These are phyloP conservation scores for Botryotinia globosa DNA, from an alignment of 2,329 filamentous ascomycete genomes.

Conservation along the genomic window DNA sequence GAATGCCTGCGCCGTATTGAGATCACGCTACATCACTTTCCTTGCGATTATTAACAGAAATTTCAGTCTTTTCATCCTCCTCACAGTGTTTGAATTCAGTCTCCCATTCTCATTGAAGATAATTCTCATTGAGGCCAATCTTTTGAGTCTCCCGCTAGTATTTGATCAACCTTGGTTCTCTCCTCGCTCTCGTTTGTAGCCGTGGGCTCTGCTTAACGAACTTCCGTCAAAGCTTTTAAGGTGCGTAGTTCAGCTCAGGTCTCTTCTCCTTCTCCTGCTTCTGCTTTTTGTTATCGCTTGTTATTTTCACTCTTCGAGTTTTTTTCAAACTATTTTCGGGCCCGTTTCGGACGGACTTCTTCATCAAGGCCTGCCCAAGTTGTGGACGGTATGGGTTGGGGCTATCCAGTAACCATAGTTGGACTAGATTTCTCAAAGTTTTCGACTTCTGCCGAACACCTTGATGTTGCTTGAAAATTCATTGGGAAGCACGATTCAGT, in stretches of 20 bases:
- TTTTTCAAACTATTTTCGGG: neutral
- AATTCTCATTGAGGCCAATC: neutral
- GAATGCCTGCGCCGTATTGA: neutral
- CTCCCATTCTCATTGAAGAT: neutral
- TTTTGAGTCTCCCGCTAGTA: neutral
- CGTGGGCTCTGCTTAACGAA: neutral
- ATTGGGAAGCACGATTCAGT: neutral
- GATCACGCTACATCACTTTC: neutral
- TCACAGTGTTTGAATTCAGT: neutral
- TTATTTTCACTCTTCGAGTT: neutral
- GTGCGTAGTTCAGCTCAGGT: neutral
- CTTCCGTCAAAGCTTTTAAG: neutral
- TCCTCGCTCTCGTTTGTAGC: neutral
- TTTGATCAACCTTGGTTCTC: neutral
- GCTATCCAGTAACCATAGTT: too few species aligned
- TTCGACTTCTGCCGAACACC: neutral
- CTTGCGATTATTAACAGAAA: neutral
- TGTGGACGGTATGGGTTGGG: neutral
- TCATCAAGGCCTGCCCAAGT: neutral
- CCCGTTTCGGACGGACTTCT: neutral
- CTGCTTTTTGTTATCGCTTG: neutral
- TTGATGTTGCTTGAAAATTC: neutral
- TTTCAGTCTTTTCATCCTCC: neutral
- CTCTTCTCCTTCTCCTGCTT: neutral
- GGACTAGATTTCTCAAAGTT: neutral